Evolutionary conservation across 805 yeast species (phyloP).

Genomic region (Vanderwaltozyma yarrowii): DNA sequence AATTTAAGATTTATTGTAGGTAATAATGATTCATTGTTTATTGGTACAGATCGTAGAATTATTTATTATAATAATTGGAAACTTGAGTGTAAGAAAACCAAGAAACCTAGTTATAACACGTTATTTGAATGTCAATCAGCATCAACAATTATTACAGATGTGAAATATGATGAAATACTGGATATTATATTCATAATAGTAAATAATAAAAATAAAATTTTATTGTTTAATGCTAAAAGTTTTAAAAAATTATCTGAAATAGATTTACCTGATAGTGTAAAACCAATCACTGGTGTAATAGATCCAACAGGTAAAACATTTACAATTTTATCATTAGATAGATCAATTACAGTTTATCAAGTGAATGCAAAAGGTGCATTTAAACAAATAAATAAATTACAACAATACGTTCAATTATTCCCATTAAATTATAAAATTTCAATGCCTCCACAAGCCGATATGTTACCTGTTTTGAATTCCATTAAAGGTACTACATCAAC

Average conservation of each 20-base stretch:
- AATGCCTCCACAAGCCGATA: conserved; percentile 29
- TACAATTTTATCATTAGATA: conserved; percentile 19
- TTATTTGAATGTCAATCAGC: conserved; percentile 9
- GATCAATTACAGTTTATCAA: conserved; percentile 23
- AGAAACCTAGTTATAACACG: neutral
- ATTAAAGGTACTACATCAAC: conserved; percentile 15
- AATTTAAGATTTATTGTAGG: conserved; percentile 13
- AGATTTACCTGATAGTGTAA: conserved; percentile 7
- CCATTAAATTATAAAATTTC: conserved; percentile 25
- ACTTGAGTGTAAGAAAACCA: neutral
- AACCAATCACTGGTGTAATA: conserved; percentile 20
- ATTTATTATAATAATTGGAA: conserved; percentile 13
- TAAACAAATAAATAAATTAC: conserved; percentile 17
- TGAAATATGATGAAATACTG: conserved; percentile 13
- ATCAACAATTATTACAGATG: conserved; percentile 22
- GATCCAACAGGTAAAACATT: conserved; percentile 23
- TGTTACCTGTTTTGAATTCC: conserved; percentile 23
- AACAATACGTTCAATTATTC: conserved; percentile 21
- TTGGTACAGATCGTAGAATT: conserved; percentile 17
- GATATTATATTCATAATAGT: conserved; percentile 16
- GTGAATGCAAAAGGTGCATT: conserved; percentile 14
- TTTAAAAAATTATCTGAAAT: conserved; percentile 10
- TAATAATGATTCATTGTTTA: conserved; percentile 7
- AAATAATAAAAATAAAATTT: conserved; percentile 15
- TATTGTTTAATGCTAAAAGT: conserved; percentile 10